Conservation (phyloP, 1,284 basidiomycete genomes). For the Boletellus deceptivus region DNA sequence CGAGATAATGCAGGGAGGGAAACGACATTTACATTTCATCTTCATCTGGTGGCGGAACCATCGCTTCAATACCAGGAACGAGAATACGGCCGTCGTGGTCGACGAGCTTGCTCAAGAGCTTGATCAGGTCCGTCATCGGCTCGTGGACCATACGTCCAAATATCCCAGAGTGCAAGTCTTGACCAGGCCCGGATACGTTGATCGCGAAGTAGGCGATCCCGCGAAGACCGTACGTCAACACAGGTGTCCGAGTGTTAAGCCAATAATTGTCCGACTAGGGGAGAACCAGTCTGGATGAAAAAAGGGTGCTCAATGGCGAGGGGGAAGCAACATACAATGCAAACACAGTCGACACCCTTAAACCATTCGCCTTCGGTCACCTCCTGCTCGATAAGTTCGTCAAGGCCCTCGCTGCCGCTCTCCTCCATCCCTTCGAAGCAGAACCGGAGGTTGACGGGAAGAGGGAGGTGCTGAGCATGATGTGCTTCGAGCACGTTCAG, state of each 20-base stretch:
- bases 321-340: constrained; percentile 66
- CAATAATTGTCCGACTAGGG: constrained; percentile 83
- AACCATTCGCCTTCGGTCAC: constrained; percentile 79
- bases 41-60: constrained; percentile 75
- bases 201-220: constrained; percentile 91
- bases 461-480: constrained; percentile 62
- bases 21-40: constrained; percentile 62
- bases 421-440: constrained; percentile 99
- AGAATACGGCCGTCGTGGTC: constrained; percentile 82
- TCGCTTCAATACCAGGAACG: constrained; percentile 88
- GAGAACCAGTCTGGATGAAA: background rate
- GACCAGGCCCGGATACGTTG: constrained; percentile 78
- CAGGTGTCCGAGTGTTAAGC: constrained; percentile 78
- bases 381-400: constrained; percentile 85
- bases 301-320: no score
- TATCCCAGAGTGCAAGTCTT: constrained; percentile 91
- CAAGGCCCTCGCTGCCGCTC: constrained; percentile 89
- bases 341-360: constrained; percentile 89
- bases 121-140: constrained; percentile 81
- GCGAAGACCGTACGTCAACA: constrained; percentile 77
- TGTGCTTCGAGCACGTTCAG: constrained; percentile 94
- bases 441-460: constrained; percentile 94
- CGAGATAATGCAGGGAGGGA: background rate
- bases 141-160: constrained; percentile 90
- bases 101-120: constrained; percentile 86